Evolutionary conservation across 2,329 filamentous ascomycete genomes (phyloP).

Genomic region (Thielaviopsis punctulata): DNA sequence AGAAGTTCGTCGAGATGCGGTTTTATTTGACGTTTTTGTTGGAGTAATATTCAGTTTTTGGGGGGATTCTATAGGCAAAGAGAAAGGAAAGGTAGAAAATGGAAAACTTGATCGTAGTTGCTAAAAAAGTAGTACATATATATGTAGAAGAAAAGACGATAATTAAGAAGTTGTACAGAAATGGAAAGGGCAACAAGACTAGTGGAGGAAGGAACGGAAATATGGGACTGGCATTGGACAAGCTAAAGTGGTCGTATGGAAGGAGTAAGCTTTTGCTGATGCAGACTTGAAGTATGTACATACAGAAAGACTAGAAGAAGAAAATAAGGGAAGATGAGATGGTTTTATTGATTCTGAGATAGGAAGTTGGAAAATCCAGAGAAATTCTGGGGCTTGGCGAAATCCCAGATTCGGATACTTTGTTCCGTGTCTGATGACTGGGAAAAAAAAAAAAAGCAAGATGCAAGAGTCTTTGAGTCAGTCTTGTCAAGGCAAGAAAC

Average conservation of each 20-base stretch:
- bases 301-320: not conserved
- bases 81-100: not conserved
- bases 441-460: not conserved
- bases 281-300: not conserved
- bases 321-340: not conserved
- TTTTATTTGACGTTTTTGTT: not conserved
- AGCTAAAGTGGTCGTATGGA: not conserved
- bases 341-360: not conserved
- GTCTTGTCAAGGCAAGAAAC: not conserved
- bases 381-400: not conserved
- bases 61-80: not conserved
- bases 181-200: not conserved
- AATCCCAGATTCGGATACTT: not conserved
- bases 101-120: too few species aligned
- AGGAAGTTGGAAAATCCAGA: not conserved
- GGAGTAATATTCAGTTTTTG: not conserved
- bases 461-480: not conserved
- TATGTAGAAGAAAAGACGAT: not conserved
- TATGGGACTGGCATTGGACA: not conserved
- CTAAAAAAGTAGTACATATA: too few species aligned
- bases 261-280: not conserved
- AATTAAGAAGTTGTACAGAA: not conserved
- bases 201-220: not conserved
- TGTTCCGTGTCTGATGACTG: not conserved
- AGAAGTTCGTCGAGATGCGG: not conserved